Conservation (phyloP, 1,284 basidiomycete species). For the Boletus semigastroideus region DNA sequence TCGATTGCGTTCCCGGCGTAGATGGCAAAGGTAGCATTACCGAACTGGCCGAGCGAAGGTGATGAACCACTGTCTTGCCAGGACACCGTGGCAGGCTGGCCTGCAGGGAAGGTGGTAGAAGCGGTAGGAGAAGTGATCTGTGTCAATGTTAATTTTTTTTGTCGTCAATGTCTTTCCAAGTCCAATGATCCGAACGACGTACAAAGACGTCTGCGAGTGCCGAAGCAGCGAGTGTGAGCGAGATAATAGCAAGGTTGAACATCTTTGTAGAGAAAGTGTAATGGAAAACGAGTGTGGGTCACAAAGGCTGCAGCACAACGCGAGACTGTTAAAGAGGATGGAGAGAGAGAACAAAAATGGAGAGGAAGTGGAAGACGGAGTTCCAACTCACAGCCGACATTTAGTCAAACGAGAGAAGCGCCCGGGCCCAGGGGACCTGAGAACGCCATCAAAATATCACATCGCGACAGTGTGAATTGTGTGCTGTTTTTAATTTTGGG, state of each 20-base stretch:
- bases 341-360: neutral
- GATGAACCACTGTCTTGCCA: conserved; percentile 68
- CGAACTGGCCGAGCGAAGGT: conserved; percentile 60
- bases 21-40: conserved; percentile 61
- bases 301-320: neutral
- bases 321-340: neutral
- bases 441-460: neutral
- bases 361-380: conserved; percentile 26
- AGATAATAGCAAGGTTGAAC: conserved; percentile 49
- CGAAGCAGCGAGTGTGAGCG: conserved; percentile 54
- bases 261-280: conserved; percentile 38
- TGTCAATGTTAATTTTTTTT: neutral
- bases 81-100: conserved; percentile 53
- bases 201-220: conserved; percentile 61
- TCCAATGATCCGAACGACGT: conserved; percentile 1
- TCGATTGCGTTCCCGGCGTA: conserved; percentile 62
- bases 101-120: conserved; percentile 54
- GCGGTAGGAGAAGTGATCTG: conserved; percentile 64
- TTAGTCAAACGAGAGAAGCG: neutral
- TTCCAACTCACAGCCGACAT: conserved; percentile 24
- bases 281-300: conserved; percentile 27
- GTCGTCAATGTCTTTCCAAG: neutral
- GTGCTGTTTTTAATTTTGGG: no score
- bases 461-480: neutral
- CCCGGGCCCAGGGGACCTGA: neutral